Conservation (phyloP, 1,284 basidiomycete species). For the Pseudozyma thailandica region DNA sequence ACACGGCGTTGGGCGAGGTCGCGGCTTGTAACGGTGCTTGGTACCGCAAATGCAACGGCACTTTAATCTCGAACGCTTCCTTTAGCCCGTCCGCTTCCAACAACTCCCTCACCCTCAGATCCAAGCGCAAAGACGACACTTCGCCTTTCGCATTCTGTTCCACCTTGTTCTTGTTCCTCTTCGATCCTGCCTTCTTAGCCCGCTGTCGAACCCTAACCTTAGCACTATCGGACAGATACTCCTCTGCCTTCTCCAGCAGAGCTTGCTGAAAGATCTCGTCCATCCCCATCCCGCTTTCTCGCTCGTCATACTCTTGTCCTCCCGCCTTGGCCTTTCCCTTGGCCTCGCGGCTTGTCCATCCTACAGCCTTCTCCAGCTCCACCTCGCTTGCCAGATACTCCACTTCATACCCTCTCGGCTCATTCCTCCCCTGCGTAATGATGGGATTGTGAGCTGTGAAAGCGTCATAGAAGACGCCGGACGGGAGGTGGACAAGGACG, state of each 20-base stretch:
- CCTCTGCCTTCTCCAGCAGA: background rate
- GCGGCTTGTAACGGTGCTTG: no score
- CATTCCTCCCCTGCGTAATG: slow-evolving; percentile 4
- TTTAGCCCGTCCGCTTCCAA: slow-evolving; percentile 1
- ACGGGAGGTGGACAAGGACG: slow-evolving; percentile 28
- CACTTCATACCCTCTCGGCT: background rate
- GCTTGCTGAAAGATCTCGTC: slow-evolving; percentile 2
- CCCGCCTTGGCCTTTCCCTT: background rate
- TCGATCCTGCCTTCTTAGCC: background rate
- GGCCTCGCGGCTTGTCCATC: slow-evolving; percentile 2
- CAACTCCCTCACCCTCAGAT: slow-evolving; percentile 5
- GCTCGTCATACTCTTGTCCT: background rate
- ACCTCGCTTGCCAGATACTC: background rate
- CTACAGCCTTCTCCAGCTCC: slow-evolving; percentile 28
- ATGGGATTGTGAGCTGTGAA: slow-evolving; percentile 15
- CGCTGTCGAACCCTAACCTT: background rate
- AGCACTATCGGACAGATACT: background rate
- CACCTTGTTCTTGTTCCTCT: background rate
- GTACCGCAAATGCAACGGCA: slow-evolving; percentile 27
- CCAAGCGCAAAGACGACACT: slow-evolving; percentile 3
- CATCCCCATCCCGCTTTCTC: no score
- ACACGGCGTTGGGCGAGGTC: background rate
- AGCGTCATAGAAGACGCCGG: slow-evolving; percentile 37
- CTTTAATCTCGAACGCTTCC: background rate
- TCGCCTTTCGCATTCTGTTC: background rate